Evolutionary conservation across 192 early-diverging fungal species (phyloP), one percentile per base, ranked within the genome.

Genomic region (Coemansia sp.): DNA sequence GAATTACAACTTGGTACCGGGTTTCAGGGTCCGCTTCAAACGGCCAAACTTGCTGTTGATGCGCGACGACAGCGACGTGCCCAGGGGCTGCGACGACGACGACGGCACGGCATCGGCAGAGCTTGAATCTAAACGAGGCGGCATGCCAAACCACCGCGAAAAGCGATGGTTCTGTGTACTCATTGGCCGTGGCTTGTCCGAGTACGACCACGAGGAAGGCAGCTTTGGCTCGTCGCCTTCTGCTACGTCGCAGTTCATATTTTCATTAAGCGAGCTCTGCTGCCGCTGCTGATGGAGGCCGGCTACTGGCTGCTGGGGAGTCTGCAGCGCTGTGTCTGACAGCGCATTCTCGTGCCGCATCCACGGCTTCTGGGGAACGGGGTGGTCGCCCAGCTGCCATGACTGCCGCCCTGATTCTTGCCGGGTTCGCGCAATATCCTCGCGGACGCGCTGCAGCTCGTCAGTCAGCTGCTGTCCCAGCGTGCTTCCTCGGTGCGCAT

Each of bases 391-490:
- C 14, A 63, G 40, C 37, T 76, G 73, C 73, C 73, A 76, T 11
- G 73, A 76, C 31, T 54, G 66, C 46, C 72, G 65, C 3, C 64
- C 71, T 36, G 43, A 14, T 11, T 64, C 64, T 9, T 41, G 52
- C 21, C 61, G 65, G 16, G 58, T 56, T 15, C 62, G 73, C 20
- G 73, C 66, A 20, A 76, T 56, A 10, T 45, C 52, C 39, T 62
- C 62, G 8, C 73, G 66, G 7, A 76, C 34, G 21, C 46, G 26
- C 36, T 76, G 66, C 28, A 76, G 61, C 51, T 76, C 73, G 20
- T 76, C 73, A 3, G 73, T 69, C 21, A 76, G 73, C 58, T 76
- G 60, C 62, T 76, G 73, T n/a, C 73, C 73, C 15, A 76, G 56
- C 28, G 66, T 66, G 47, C 73, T 76, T 36, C 73, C 73, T 37